Evolutionary conservation across 306 rosid species (phyloP), one percentile per base, ranked within the genome.

Genomic region (Cucurbita moschata): DNA sequence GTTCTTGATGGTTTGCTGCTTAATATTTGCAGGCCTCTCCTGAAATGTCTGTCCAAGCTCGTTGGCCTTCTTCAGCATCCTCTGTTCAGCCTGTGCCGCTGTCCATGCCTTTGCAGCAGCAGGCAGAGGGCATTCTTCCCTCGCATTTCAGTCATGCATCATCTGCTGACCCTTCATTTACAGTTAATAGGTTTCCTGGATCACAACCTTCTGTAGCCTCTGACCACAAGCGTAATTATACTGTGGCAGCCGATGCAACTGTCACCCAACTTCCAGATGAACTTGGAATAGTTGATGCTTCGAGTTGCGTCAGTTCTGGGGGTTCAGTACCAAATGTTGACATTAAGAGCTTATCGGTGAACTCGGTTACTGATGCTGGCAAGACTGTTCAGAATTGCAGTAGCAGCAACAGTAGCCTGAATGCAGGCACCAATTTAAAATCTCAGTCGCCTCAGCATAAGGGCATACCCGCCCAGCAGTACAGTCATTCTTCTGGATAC

Each of bases 41-140:
- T 3, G 98, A 93, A 79, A 87, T 86, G 92, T 73, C 98, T 14
- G 90, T 80, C 44, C 96, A 92, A 81, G 85, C 96, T 50, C 91
- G 87, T 9, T 90, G 98, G 98, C 85, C 96, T 40, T 92, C 75
- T 75, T 90, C 93, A 75, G 86, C 85, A 76, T 79, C 92, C 13
- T 73, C 90, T 49, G 79, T 80, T 73, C 85, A 88, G 75, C 81
- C 97, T 68, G 76, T 85, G 77, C 94, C 96, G 66, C 50, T 72
- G 47, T 85, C 96, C n/a, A 81, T 88, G 90, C 89, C 96, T 14
- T 68, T 82, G 82, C 94, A 81, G 85, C 92, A 87, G 78, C 88
- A 77, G 42, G 71, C 79, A 4, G 96, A 83, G 59, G 85, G 87
- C 44, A 77, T 71, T 19, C 89, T 78, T 74, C 69, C 85, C 72